Evolutionary conservation across 2,329 filamentous ascomycete species (phyloP).

Genomic region (Verticillium albo-atrum): DNA sequence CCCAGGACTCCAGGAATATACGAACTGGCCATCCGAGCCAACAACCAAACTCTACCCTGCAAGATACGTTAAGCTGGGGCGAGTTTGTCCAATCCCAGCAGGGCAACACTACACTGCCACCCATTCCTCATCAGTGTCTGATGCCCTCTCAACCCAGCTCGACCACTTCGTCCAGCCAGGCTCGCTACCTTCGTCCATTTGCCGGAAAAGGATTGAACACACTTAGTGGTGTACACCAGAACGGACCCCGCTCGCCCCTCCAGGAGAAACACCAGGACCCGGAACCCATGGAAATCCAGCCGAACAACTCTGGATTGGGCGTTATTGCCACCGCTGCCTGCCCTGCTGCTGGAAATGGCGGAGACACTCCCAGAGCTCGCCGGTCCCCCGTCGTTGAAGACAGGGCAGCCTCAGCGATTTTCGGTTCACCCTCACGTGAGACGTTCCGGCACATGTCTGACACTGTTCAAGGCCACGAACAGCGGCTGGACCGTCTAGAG

Average conservation of each 20-base stretch:
- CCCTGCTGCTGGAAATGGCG: slow-evolving; percentile 9
- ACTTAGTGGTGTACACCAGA: slow-evolving; percentile 34
- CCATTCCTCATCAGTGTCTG: slow-evolving; percentile 46
- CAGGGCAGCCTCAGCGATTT: slow-evolving; percentile 6
- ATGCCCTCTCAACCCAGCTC: slow-evolving; percentile 49
- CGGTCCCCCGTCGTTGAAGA: slow-evolving; percentile 5
- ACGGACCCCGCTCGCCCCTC: slow-evolving; percentile 25
- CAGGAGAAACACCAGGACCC: slow-evolving; percentile 21
- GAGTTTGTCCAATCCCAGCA: slow-evolving; percentile 35
- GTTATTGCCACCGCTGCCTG: not conserved
- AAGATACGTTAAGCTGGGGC: slow-evolving; percentile 52
- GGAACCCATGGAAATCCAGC: not conserved
- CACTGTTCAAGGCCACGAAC: slow-evolving; percentile 55
- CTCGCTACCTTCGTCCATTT: slow-evolving; percentile 50
- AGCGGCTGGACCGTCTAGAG: slow-evolving; percentile 65
- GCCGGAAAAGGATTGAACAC: slow-evolving; percentile 51
- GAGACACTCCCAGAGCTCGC: slow-evolving; percentile 16
- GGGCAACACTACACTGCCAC: slow-evolving; percentile 31
- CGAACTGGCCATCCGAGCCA: slow-evolving; percentile 20
- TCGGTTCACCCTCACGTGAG: slow-evolving; percentile 22
- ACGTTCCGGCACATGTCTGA: slow-evolving; percentile 42
- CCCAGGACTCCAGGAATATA: slow-evolving; percentile 15
- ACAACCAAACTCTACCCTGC: slow-evolving; percentile 38
- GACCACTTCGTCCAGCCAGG: slow-evolving; percentile 44
- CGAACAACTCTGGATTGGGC: not conserved